A percentile compares a stretch with the other conserved stretches of the same genome.
phyloP scores from a whole-genome alignment of 306 rosid genomes.

The Cicer yamashitae region DNA sequence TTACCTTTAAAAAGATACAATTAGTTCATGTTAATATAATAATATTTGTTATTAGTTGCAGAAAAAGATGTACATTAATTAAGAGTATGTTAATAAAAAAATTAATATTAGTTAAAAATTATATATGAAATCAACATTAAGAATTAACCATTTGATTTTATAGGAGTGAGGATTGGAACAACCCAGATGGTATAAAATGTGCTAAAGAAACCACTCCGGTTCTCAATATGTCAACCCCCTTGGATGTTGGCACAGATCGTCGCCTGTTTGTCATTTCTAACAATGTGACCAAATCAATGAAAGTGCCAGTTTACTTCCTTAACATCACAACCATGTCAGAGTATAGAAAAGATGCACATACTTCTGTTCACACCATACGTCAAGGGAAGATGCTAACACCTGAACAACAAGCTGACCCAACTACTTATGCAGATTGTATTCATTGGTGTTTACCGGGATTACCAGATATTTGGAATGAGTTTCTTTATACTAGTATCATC shows the following conservation, averaged over 20 bases:
- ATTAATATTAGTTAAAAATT: too few relatives aligned
- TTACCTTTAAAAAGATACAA: too few relatives aligned
- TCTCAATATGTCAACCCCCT: constrained; percentile 61
- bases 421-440: constrained; percentile 90
- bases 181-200: constrained; percentile 91
- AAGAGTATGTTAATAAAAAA: too few relatives aligned
- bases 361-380: constrained; percentile 87
- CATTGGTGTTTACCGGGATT: constrained; percentile 98
- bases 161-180: constrained; percentile 95
- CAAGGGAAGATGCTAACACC: constrained; percentile 90
- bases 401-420: constrained; percentile 90
- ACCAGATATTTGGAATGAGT: constrained; percentile 98
- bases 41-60: too few relatives aligned
- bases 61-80: too few relatives aligned
- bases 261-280: constrained; percentile 63
- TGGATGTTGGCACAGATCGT: constrained; percentile 91
- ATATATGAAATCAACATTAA: neutral
- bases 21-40: too few relatives aligned
- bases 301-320: constrained; percentile 75
- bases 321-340: constrained; percentile 85
- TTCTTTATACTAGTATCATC: constrained; percentile 75
- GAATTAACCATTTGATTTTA: constrained; percentile 23
- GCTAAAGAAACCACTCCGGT: constrained; percentile 86
- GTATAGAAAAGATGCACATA: constrained; percentile 88
- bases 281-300: constrained; percentile 67